Percentiles rank a stretch among this genome's conserved stretches.
Conservation (phyloP, 441 rosid species). For the Hypseocharis bilobata region DNA sequence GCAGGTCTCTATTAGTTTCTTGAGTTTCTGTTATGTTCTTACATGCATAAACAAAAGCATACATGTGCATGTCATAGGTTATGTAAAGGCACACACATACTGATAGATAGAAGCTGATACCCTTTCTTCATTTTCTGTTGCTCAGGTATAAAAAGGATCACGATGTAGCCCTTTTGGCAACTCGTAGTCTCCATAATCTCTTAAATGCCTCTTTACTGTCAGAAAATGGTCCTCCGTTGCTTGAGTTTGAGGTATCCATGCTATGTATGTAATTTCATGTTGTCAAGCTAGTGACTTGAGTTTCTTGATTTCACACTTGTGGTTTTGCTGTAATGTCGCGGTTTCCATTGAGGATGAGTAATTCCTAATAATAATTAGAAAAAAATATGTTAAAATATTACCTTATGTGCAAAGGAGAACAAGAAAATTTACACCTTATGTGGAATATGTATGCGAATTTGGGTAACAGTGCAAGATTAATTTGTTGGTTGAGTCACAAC, state of each 20-base stretch:
- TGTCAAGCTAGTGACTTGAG: background rate
- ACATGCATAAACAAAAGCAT: background rate
- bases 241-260: constrained; percentile 78
- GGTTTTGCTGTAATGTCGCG: background rate
- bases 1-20: too few species aligned
- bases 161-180: constrained; percentile 70
- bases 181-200: constrained; percentile 71
- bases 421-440: background rate
- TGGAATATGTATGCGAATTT: background rate
- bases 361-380: background rate
- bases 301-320: constrained; percentile 2
- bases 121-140: constrained; percentile 16
- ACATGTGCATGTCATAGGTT: background rate
- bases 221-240: constrained; percentile 96
- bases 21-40: background rate
- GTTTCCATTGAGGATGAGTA: background rate
- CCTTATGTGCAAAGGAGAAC: background rate
- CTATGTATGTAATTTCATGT: background rate
- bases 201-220: constrained; percentile 68
- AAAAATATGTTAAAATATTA: background rate
- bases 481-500: background rate
- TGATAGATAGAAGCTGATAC: background rate
- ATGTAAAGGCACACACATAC: background rate
- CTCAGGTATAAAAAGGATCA: constrained; percentile 77
- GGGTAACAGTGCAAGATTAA: background rate